Conservation (phyloP, 129 eudicot species). For the Saussurea involucrata region DNA sequence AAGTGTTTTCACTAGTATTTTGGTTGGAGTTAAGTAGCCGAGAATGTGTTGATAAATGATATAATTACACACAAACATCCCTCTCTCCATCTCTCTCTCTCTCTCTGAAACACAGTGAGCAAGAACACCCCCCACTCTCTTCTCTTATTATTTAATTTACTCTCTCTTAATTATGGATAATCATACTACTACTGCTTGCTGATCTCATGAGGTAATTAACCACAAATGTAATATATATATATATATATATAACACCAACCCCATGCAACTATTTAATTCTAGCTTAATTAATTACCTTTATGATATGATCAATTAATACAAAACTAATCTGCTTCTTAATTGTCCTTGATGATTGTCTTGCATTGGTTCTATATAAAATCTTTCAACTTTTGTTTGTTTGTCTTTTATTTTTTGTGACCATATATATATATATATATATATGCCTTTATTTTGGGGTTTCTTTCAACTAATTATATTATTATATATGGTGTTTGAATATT, state of each 20-base stretch:
- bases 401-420: too few relatives aligned
- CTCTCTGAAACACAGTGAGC: not conserved
- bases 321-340: too few relatives aligned
- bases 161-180: not conserved
- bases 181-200: not conserved
- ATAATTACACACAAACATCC: not conserved
- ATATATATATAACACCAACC: too few relatives aligned
- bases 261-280: too few relatives aligned
- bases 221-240: too few relatives aligned
- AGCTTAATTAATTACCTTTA: too few relatives aligned
- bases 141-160: not conserved
- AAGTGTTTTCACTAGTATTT: too few relatives aligned
- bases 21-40: too few relatives aligned
- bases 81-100: not conserved
- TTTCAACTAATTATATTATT: not conserved
- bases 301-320: too few relatives aligned
- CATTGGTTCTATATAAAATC: too few relatives aligned
- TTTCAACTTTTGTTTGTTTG: too few relatives aligned
- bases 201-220: not conserved
- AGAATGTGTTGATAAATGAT: not conserved
- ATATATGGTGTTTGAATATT: not conserved
- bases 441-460: not conserved
- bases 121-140: not conserved
- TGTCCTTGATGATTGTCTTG: too few relatives aligned
- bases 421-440: not conserved